Evolutionary conservation across 2,329 filamentous ascomycete genomes (phyloP), one percentile per base, ranked within the genome.

Genomic region (Fusarium sp.): DNA sequence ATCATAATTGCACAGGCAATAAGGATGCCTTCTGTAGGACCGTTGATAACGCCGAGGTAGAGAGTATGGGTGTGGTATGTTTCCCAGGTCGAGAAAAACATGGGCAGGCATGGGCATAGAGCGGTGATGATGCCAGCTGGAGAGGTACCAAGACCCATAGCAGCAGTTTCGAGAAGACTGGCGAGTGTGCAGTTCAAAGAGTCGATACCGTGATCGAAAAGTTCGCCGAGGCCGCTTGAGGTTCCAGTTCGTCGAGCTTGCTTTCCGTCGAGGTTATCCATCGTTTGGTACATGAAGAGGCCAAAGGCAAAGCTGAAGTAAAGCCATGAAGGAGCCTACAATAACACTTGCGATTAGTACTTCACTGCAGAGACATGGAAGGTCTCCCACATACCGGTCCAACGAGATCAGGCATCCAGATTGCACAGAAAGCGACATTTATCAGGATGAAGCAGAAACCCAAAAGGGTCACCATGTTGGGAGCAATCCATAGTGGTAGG

Each of bases 31-130:
- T 99, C 96, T 39, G 96, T 99, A 5, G 96, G 96, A 2, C 96
- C 96, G 82, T 99, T 99, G 89, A 99, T 93, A 81, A 96, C 94
- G 62, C 96, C 96, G 18, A 99, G 90, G 83, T 98, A 99, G 11
- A 99, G 87, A 0, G 96, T 98, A 82, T 99, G 96, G 10, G 96
- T 98, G 84, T 99, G 96, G 82, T 98, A 99, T 2, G 96, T 99
- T 85, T 99, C 96, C 96, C 96, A 99, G 5, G 96, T 99, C 7
- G 96, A 98, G 85, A 99, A 98, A 87, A 98, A 99, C 96, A 99
- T 99, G 68, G 96, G 94, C 50, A 99, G 86, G 77, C 95, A 97
- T 4, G 96, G 96, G 69, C 96, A 91, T 48, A 99, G 86, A 4
- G 95, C 95, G 2, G 96, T 98, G 81, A 98, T 97, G 65, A 96